phyloP scores from a whole-genome alignment of 2,329 filamentous ascomycete species.

The Aspergillus amoenus region DNA sequence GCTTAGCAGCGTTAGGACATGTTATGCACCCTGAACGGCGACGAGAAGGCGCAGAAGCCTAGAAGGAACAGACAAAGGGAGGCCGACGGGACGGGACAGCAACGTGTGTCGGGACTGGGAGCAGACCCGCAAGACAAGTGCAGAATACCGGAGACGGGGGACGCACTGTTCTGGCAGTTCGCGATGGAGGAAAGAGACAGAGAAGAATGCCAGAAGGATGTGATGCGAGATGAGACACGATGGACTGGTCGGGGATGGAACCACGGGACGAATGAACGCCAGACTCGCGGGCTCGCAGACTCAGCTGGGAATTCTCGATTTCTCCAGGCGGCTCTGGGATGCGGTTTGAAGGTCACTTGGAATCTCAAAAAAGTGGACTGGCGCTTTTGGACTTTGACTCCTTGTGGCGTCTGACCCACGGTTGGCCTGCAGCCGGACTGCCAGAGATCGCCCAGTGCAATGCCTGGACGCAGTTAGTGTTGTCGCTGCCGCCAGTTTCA shows the following conservation, averaged over 20 bases:
- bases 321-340: constrained; percentile 22
- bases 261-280: constrained; percentile 1
- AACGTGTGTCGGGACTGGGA: constrained; percentile 22
- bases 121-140: constrained; percentile 20
- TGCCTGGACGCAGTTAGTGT: constrained; percentile 8
- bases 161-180: not conserved
- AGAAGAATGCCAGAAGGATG: constrained; percentile 2
- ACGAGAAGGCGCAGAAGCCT: constrained; percentile 14
- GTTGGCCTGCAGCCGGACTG: constrained; percentile 13
- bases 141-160: constrained; percentile 10
- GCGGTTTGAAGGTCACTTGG: constrained; percentile 17
- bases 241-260: constrained; percentile 3
- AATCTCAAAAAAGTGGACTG: constrained; percentile 6
- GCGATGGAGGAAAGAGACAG: not conserved
- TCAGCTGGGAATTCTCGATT: constrained; percentile 7
- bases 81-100: constrained; percentile 20
- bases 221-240: constrained; percentile 2
- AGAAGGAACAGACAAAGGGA: constrained; percentile 14
- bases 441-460: constrained; percentile 18
- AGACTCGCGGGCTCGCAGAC: constrained; percentile 2
- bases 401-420: constrained; percentile 26
- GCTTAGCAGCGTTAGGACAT: constrained; percentile 13
- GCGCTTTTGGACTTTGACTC: constrained; percentile 16
- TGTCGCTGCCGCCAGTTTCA: not conserved
- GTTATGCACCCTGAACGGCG: constrained; percentile 11